Evolutionary conservation across 768 basidiomycete genomes (phyloP).

Genomic region (Sporobolomyces roseus): DNA sequence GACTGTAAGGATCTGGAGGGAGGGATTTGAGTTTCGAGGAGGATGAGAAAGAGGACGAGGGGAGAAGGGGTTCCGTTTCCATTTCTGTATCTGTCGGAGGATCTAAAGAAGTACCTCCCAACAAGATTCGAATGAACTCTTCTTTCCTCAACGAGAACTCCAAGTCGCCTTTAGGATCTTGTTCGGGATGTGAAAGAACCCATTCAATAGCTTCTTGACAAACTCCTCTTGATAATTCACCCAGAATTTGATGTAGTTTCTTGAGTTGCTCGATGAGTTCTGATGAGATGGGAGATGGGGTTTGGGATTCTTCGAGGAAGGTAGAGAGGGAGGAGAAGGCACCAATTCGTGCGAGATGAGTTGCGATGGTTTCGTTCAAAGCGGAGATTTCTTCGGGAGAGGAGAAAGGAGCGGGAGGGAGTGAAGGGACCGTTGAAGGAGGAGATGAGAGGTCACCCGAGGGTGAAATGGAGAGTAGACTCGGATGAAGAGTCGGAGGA

Average conservation of each 20-base stretch:
- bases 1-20: neutral
- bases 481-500: neutral
- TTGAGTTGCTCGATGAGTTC: constrained; percentile 55
- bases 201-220: constrained; percentile 73
- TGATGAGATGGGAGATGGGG: constrained; percentile 56
- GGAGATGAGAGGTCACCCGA: constrained; percentile 53
- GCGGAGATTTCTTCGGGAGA: constrained; percentile 17
- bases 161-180: constrained; percentile 56
- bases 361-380: constrained; percentile 50
- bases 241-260: constrained; percentile 49
- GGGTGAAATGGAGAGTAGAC: constrained; percentile 18
- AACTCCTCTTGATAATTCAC: constrained; percentile 40
- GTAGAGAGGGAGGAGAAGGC: constrained; percentile 62
- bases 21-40: neutral
- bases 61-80: constrained; percentile 25
- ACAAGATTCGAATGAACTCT: constrained; percentile 75
- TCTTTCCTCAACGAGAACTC: constrained; percentile 88
- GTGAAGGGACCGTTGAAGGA: constrained; percentile 54
- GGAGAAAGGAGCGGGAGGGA: constrained; percentile 50
- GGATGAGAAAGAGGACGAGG: neutral
- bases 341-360: constrained; percentile 63
- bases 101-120: constrained; percentile 3
- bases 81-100: neutral
- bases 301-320: constrained; percentile 68
- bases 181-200: constrained; percentile 60